Evolutionary conservation across 352 stramenopile species (phyloP), one percentile per base, ranked within the genome.

Genomic region (Aphanomyces cochlioides): DNA sequence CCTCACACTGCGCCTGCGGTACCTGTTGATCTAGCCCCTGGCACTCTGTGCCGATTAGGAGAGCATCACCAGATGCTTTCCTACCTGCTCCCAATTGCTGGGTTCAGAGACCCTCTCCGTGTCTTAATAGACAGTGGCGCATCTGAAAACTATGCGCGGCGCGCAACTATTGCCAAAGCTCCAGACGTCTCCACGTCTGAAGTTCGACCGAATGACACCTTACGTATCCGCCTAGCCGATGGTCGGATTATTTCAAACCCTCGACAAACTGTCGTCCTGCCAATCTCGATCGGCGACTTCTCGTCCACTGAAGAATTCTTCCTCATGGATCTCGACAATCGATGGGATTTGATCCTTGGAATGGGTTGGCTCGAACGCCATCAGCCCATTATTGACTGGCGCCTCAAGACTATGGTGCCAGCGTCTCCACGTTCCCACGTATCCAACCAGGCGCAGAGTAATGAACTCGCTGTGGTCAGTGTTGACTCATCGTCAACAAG

Each of bases 61-160:
- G n/a, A n/a, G n/a, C n/a, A n/a, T n/a, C n/a, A n/a, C n/a, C n/a
- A n/a, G n/a, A n/a, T n/a, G n/a, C n/a, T n/a, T n/a, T n/a, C n/a
- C n/a, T n/a, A n/a, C n/a, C n/a, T n/a, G n/a, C n/a, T n/a, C n/a
- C n/a, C n/a, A n/a, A n/a, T n/a, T n/a, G n/a, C n/a, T n/a, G 75
- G 64, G 50, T 65, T 58, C 17, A 5, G 43, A 17, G 39, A 19
- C 2, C 21, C 54, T 3, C 47, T 75, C 17, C 56, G 47, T 56
- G 67, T 61, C 0, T 56, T 78, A 47, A 34, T 76, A 19, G 73
- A 79, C 43, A 69, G 56, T 1, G 63, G 67, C 19, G 45, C 74
- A 60, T 77, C 64, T 66, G 73, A 73, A 38, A 77, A 79, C 34
- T 77, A 77, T 50, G 73, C 73, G 63, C 68, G 64, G 17, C n/a